Percentiles rank a stretch among this genome's conserved stretches.
Conservation (phyloP, 129 eudicot species). For the Artemisia argyi region DNA sequence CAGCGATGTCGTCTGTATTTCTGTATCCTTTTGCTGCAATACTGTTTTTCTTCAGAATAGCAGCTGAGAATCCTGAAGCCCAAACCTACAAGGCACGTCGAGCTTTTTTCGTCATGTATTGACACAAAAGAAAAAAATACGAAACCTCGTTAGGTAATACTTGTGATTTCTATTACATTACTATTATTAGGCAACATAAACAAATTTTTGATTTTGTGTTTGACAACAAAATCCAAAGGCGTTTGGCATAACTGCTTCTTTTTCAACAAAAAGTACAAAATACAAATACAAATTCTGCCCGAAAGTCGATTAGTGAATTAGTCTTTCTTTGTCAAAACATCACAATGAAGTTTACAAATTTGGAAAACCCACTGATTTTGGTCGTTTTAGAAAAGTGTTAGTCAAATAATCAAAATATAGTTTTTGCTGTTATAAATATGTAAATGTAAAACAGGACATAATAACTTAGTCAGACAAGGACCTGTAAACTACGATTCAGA, state of each 20-base stretch:
- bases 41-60: constrained; percentile 82
- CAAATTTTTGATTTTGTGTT: neutral
- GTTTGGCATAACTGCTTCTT: neutral
- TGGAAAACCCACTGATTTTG: too few relatives aligned
- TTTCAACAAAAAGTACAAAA: neutral
- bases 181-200: too few relatives aligned
- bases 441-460: neutral
- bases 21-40: constrained; percentile 65
- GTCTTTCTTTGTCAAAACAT: neutral
- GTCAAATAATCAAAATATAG: too few relatives aligned
- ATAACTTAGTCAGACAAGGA: neutral
- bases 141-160: neutral
- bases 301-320: neutral
- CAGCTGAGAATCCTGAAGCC: constrained; percentile 99
- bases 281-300: neutral
- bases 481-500: too few relatives aligned
- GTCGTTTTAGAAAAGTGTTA: neutral
- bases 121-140: neutral
- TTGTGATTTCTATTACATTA: neutral
- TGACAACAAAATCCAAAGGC: neutral
- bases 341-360: neutral
- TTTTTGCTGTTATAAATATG: neutral
- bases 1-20: constrained; percentile 27
- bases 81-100: constrained; percentile 54
- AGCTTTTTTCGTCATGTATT: neutral